A percentile compares a stretch with the other conserved stretches of the same genome.
phyloP scores from a whole-genome alignment of 148 eudicot genomes.

The Diospyros kaki region DNA sequence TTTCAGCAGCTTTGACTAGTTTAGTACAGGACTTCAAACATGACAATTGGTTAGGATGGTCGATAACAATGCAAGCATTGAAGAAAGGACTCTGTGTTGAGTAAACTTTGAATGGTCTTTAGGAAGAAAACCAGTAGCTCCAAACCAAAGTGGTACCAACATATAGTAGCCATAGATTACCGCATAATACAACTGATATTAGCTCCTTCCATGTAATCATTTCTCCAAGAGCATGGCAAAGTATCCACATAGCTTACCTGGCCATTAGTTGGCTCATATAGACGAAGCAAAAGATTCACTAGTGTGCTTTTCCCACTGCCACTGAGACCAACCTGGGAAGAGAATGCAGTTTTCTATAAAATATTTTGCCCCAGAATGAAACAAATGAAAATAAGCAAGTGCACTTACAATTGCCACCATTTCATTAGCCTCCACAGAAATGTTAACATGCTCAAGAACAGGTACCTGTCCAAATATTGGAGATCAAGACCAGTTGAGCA shows the following conservation, averaged over 20 bases:
- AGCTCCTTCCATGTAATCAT: background rate
- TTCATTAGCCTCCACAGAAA: constrained; percentile 44
- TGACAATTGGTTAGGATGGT: background rate
- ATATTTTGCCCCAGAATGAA: background rate
- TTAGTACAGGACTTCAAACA: background rate
- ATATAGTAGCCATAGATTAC: no score
- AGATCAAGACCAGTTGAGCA: constrained; percentile 8
- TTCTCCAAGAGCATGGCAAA: background rate
- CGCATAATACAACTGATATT: background rate
- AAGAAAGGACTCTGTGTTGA: background rate
- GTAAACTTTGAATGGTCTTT: background rate
- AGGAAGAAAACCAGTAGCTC: background rate
- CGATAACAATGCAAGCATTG: background rate
- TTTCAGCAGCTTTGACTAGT: background rate
- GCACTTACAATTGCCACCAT: constrained; percentile 52
- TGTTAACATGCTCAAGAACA: constrained; percentile 40
- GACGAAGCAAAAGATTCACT: constrained; percentile 48
- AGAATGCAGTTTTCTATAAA: background rate
- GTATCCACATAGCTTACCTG: constrained; percentile 26
- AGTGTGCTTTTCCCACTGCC: constrained; percentile 61
- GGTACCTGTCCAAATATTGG: constrained; percentile 40
- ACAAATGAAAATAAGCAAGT: constrained; percentile 5
- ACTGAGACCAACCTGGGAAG: constrained; percentile 46
- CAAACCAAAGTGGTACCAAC: background rate
- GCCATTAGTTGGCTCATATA: constrained; percentile 45